Base-by-base conservation (phyloP, 2,329 filamentous ascomycete genomes). In the Cryphonectria carpinicola region DNA sequence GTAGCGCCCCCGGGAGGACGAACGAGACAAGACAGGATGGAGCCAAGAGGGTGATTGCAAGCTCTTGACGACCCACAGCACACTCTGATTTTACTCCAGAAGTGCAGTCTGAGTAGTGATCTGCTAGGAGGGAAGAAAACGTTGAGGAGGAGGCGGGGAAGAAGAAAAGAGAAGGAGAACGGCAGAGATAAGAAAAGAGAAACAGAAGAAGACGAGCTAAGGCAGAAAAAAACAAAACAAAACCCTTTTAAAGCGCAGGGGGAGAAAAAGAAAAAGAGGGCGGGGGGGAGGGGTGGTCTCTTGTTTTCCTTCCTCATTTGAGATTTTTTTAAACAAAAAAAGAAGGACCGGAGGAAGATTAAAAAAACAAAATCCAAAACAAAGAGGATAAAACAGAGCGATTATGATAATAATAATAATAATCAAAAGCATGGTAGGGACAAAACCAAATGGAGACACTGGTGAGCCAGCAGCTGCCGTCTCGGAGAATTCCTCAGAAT, bases 1-100 rank as follows among this genome's bases (percentile, higher is more conserved):
- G 61, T 64, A 64, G 61, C 61, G 61, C 25, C n/a, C 32, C 46
- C 61, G 39, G 61, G 61, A 64, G 60, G 28, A 62, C 35, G 60
- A 62, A 62, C 60, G 37, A 41, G 60, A 62, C 60, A 62, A 22
- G 60, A 62, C 60, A 62, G 37, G 60, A 62, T 41, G 37, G 37
- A 19, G 60, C 32, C 35, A 62, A 39, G 28, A 62, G 46, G 35
- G 37, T 28, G n/a, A 64, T 28, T 43, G n/a, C 61, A 64, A 43
- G n/a, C n/a, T 35, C n/a, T 62, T 19, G 35, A 62, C 32, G 58
- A n/a, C 32, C 32, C 32, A 41, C 60, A 62, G 60, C 60, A 35
- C 28, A 25, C 60, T 58, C 54, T 58, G 54, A 19, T 8, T 17
- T 17, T 32, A 32, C 28, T 58, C 28, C 28, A 58, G 54, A 32